Conservation (phyloP, 345 rosid species). For the Populus pruinosa region DNA sequence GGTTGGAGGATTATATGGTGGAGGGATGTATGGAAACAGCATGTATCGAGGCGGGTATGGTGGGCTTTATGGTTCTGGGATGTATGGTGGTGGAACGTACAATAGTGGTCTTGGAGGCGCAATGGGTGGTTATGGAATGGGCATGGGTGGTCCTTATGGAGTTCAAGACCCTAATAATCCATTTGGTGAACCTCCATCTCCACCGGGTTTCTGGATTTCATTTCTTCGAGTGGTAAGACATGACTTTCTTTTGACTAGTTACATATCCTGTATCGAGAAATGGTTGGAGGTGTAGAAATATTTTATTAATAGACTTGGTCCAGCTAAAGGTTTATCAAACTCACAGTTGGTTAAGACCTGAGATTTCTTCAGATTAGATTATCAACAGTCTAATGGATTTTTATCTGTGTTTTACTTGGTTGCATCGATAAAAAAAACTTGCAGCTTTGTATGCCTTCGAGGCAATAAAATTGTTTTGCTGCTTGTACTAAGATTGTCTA, state of each 20-base stretch:
- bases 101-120: slow-evolving; percentile 13
- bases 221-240: slow-evolving; percentile 8
- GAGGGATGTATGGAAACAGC: slow-evolving; percentile 3
- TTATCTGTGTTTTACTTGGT: too few relatives aligned
- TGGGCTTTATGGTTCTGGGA: slow-evolving; percentile 14
- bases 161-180: slow-evolving; percentile 18
- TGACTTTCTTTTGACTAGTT: background rate
- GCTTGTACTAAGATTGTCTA: too few relatives aligned
- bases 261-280: background rate
- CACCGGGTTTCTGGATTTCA: slow-evolving; percentile 23
- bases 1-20: background rate
- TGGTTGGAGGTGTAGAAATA: background rate
- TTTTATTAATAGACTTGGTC: background rate
- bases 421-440: too few relatives aligned
- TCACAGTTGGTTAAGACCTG: background rate
- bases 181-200: slow-evolving; percentile 14
- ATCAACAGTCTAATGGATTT: background rate
- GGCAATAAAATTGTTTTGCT: too few relatives aligned
- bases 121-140: slow-evolving; percentile 19
- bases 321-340: background rate
- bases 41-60: slow-evolving; percentile 16
- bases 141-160: slow-evolving; percentile 15
- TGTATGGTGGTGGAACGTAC: slow-evolving; percentile 17
- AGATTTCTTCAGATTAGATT: background rate
- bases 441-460: too few relatives aligned